Evolutionary conservation across 1,284 basidiomycete genomes (phyloP), one percentile per base, ranked within the genome.

Genomic region (Porodaedalea pini): DNA sequence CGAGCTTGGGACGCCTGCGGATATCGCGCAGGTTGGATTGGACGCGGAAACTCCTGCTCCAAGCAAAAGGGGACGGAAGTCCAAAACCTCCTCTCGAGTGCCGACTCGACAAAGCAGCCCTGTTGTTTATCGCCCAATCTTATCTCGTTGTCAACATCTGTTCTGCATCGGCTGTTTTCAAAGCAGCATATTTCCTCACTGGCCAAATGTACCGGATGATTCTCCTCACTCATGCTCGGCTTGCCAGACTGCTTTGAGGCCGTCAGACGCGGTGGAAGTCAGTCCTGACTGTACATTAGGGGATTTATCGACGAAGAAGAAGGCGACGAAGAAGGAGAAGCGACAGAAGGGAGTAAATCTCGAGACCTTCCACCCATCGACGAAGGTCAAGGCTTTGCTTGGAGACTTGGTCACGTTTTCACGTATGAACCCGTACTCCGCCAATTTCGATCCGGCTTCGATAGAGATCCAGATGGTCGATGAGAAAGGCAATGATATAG

Each of bases 71-170:
- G 79, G 82, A 8, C 76, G 86, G 62, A 89, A 86, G 67, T 65
- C 73, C 31, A 86, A 88, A 67, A 74, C 72, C 8, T 51, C 73
- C 5, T 61, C 73, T 25, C 82, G 86, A n/a, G 75, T 74, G 0
- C 78, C 85, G 0, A 90, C 86, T 36, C 81, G 87, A 43, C 81
- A 82, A 47, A 89, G 75, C 65, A 89, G 85, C 64, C 87, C 88
- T 4, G 75, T 76, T 21, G 69, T 69, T 10, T 75, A 78, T 3
- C 80, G 78, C 17, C 79, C 84, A 2, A 73, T 97, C 49, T 72
- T 99, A 66, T 98, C 97, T 5, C 83, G 88, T 57, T 99, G 97
- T 71, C 90, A 94, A 67, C 97, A 99, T 71, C 77, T 98, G 31
- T 95, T 92, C 71, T 98, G 94, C 68, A 67, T 86, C 6, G 73